phyloP scores from a whole-genome alignment of 768 basidiomycete species.

The Pilatotrama ljubarskyi region DNA sequence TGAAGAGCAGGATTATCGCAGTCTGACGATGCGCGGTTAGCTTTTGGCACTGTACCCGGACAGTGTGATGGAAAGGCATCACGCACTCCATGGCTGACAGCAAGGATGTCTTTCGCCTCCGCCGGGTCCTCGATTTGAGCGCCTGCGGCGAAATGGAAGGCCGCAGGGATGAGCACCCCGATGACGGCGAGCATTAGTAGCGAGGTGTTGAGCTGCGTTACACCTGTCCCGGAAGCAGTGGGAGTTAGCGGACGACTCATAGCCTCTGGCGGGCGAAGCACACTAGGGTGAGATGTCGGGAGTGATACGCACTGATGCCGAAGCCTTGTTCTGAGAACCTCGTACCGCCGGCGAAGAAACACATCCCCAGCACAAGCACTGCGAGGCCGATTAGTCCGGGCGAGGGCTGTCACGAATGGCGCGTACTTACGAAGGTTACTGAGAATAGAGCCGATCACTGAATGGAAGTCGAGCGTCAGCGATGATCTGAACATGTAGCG shows the following conservation, averaged over 20 bases:
- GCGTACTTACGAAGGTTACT: constrained; percentile 42
- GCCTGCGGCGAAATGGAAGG: constrained; percentile 62
- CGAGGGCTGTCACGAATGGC: not conserved
- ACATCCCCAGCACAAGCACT: constrained; percentile 78
- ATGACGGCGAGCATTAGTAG: constrained; percentile 78
- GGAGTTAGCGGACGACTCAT: not conserved
- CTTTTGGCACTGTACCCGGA: not conserved
- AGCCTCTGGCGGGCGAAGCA: not conserved
- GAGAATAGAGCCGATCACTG: constrained; percentile 49
- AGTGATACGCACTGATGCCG: constrained; percentile 57
- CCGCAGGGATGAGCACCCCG: constrained; percentile 76
- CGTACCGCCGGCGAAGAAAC: constrained; percentile 83
- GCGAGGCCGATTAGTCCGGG: not conserved
- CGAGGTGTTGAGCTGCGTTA: constrained; percentile 75
- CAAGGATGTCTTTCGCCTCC: constrained; percentile 45
- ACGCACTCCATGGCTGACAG: constrained; percentile 54
- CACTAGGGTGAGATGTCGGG: not conserved
- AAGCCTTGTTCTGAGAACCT: constrained; percentile 82
- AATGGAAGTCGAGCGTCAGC: not conserved
- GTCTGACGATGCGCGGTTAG: constrained; percentile 34
- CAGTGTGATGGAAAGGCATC: not conserved
- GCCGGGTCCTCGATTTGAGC: constrained; percentile 28
- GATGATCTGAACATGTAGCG: not conserved
- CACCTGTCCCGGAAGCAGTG: constrained; percentile 32
- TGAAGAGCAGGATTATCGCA: constrained; percentile 53